Evolutionary conservation across 345 rosid genomes (phyloP), one percentile per base, ranked within the genome.

Genomic region (Lepidium sativum): DNA sequence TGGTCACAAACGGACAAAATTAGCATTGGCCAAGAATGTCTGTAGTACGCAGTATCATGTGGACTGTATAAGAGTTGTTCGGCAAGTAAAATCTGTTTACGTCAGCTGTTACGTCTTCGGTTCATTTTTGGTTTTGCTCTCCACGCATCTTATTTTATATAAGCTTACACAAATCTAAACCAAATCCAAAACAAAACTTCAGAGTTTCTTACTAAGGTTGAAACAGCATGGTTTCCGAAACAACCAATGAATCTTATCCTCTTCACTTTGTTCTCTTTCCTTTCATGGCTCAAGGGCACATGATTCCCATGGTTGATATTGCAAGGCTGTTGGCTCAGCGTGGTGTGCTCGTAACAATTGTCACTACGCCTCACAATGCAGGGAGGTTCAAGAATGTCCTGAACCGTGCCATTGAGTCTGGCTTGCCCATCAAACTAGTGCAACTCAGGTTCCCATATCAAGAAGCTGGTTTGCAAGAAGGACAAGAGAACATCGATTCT

Each of bases 201-300:
- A 45, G 29, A 33, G 20, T 44, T 45, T 62, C 56, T n/a, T 15
- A 31, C 6, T 43, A 10, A 3, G 11, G 9, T 43, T 33, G 9
- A 17, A 20, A 3, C 23, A 13, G 2, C 1, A 67, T 67, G 71
- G 63, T 4, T 55, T 34, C 43, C 0, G 31, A 67, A 34, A 37
- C 9, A 7, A 42, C 20, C 13, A 31, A 40, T 12, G 9, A 54
- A 9, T 9, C n/a, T 20, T 1, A n/a, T 54, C 44, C 62, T 2
- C 58, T 71, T 73, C 85, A 81, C 75, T 68, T 79, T 61, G 68
- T 78, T 37, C 49, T 81, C 33, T 73, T 85, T 18, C 91, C 91
- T 9, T 83, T 79, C 62, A 83, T 83, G 81, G 81, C 87, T 63
- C 84, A 65, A 43, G 84, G 91, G 45, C 87, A 85, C 53, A 71